Base-by-base conservation (phyloP, 2,329 filamentous ascomycete species). In the Xylariales sp. region DNA sequence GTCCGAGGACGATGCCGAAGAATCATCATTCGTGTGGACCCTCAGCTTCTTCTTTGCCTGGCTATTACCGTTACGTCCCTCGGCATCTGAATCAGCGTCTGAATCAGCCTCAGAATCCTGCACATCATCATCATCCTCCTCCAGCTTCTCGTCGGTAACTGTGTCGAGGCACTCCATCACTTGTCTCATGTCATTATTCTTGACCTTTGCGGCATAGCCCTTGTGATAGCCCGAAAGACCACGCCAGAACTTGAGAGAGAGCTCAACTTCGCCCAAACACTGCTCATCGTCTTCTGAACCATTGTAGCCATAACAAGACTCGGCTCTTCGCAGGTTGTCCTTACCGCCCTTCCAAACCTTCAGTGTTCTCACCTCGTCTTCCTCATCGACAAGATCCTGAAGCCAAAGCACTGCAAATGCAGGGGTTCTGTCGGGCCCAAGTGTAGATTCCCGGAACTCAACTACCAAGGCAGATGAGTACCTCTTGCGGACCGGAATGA, bases 321-420 rank as follows among this genome's bases (percentile, higher is more conserved):
- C 34, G 45, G 64, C 47, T 57, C 63, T 46, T 55, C 51, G 51
- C 44, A 71, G 46, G 52, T 69, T 46, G 48, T 73, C 59, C 56
- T 81, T 66, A 49, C 83, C 73, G 18, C 82, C 80, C 54, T 80
- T 82, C 78, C 81, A 88, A 3, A 88, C 73, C 4, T 76, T 63
- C 3, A 88, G 55, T 4, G 68, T 70, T 7, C 84, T 51, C 1
- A 72, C 76, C 31, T 70, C 65, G 39, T 81, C 72, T 51, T 85
- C 76, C 45, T 86, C 84, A 43, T 88, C 84, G 0, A 71, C 64
- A 0, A 88, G 66, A n/a, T 86, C 78, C 47, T 79, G 77, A 14
- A 87, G 68, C 84, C 84, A 87, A 2, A 86, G 62, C 3, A 85
- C 70, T 5, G 73, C 72, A 51, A 85, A 84, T 0, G 79, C 82